phyloP scores from a whole-genome alignment of 2,329 filamentous ascomycete species.

The Pestalotiopsis sp. region DNA sequence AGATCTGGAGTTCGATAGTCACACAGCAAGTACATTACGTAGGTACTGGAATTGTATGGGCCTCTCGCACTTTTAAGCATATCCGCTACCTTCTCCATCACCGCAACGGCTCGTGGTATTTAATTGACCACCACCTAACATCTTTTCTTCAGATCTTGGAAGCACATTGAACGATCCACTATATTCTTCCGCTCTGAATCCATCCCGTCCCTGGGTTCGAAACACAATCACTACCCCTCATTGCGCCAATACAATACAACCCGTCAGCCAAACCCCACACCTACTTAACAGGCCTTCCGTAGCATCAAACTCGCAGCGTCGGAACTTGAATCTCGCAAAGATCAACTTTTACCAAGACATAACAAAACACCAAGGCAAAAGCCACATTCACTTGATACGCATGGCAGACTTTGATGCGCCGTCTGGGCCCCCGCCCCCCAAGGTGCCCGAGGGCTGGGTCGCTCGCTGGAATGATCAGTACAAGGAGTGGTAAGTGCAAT shows the following conservation, averaged over 20 bases:
- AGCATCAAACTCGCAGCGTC: neutral
- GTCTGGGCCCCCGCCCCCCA: slow-evolving; percentile 57
- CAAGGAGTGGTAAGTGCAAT: slow-evolving; percentile 63
- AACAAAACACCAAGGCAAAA: neutral
- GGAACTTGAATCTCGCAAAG: neutral
- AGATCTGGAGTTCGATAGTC: neutral
- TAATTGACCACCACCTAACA: too few species aligned
- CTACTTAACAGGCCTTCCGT: neutral
- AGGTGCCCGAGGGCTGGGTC: slow-evolving; percentile 79
- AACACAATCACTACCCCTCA: slow-evolving; percentile 10
- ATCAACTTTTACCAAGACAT: neutral
- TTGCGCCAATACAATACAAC: neutral
- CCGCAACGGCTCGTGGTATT: neutral
- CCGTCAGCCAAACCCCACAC: neutral
- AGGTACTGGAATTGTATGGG: neutral
- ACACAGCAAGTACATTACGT: neutral
- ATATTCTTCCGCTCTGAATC: neutral
- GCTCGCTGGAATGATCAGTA: slow-evolving; percentile 87
- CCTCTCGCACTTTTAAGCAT: neutral
- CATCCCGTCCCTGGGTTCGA: slow-evolving; percentile 3
- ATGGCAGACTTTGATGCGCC: slow-evolving; percentile 60
- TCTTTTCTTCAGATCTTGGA: too few species aligned
- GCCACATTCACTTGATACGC: slow-evolving; percentile 13
- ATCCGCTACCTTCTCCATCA: slow-evolving; percentile 1
- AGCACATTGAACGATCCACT: neutral